phyloP scores from a whole-genome alignment of 805 yeast genomes.

The Tetrapisispora fleetii region DNA sequence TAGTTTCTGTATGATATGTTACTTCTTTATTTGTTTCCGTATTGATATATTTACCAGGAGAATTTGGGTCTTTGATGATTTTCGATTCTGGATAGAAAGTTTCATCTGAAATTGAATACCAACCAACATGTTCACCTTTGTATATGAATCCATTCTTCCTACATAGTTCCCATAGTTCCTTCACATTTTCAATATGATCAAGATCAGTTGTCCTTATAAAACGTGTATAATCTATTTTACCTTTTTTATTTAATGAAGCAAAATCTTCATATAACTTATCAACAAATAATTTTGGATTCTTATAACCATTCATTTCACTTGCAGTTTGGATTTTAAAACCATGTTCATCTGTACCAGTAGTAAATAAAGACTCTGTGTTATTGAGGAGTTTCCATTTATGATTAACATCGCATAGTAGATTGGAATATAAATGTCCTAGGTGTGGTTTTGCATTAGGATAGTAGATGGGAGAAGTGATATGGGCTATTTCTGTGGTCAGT shows the following conservation, averaged over 20 bases:
- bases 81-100: conserved; percentile 84
- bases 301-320: conserved; percentile 44
- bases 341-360: conserved; percentile 96
- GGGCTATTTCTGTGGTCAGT: conserved; percentile 19
- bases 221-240: conserved; percentile 53
- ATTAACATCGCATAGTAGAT: conserved; percentile 72
- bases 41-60: conserved; percentile 20
- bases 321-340: conserved; percentile 90
- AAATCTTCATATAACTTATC: conserved; percentile 61
- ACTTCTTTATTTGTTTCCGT: conserved; percentile 74
- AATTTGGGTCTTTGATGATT: conserved; percentile 33
- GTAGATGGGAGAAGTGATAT: conserved; percentile 85
- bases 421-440: conserved; percentile 83
- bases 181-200: conserved; percentile 63
- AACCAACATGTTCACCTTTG: conserved; percentile 78
- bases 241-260: conserved; percentile 46
- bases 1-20: conserved; percentile 62
- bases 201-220: conserved; percentile 85
- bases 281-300: conserved; percentile 55
- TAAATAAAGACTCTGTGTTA: conserved; percentile 41
- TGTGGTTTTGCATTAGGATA: conserved; percentile 95
- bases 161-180: conserved; percentile 59
- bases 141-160: conserved; percentile 56
- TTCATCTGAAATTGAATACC: conserved; percentile 94
- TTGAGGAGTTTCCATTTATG: conserved; percentile 58